Evolutionary conservation across 495 filamentous ascomycete genomes (phyloP), one percentile per base, ranked within the genome.

Genomic region (Neurospora sp.): DNA sequence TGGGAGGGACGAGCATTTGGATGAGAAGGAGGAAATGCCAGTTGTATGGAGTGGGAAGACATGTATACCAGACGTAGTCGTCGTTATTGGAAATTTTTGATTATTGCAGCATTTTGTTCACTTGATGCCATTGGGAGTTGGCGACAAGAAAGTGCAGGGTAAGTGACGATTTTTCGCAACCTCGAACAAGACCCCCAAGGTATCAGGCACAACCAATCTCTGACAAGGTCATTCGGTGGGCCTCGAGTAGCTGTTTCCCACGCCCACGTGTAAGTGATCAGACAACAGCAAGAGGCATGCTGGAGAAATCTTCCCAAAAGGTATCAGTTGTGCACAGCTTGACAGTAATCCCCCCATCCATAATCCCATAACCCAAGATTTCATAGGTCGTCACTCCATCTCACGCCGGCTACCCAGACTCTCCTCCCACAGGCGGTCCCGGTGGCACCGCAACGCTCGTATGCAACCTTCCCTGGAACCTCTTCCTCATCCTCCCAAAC

Each of bases 381-480:
- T 27, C 9, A 31, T 59, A 5, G 12, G 9, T 10, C 9, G 20
- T 27, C 48, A 59, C 12, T 8, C 10, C 68, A 69, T 69, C 38
- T n/a, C 31, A 38, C 8, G n/a, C 12, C 35, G 7, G n/a, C 14
- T 42, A 45, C 37, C 17, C 16, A 20, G 68, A 44, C 37, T 20
- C 7, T 22, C 68, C 68, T 2, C 39, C n/a, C 10, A 40, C 17
- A 22, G 35, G 1, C 37, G 27, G n/a, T 7, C 35, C 39, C 40
- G 39, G n/a, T 5, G 53, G 27, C 17, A 38, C 38, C 27, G 61
- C 68, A 12, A 40, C 72, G 12, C 31, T 69, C 17, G 68, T 59
- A 44, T 81, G 76, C 70, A 81, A 41, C 68, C 83, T 80, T 3
- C 87, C 86, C 12, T 75, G 65, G 45, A 88, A 89, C 61, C 71